Conservation (phyloP, 352 stramenopile genomes). For the Phytopythium mirpurense region DNA sequence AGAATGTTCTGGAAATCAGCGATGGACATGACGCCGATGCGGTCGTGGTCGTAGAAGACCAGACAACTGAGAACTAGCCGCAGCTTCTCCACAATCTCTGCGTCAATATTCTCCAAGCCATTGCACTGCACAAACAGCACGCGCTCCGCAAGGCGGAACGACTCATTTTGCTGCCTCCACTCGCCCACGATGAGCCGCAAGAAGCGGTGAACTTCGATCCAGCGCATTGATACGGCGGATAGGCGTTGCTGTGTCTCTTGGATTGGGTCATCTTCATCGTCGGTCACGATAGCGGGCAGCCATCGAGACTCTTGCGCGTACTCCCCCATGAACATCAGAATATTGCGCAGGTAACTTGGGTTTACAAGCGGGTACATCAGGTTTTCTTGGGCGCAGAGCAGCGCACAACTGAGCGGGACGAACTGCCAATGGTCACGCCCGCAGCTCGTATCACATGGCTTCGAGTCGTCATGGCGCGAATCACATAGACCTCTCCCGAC, state of each 20-base stretch:
- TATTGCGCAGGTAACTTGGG: conserved; percentile 49
- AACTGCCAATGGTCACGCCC: conserved; percentile 52
- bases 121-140: conserved; percentile 30
- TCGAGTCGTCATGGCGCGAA: not conserved
- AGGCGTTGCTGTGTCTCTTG: not conserved
- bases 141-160: conserved; percentile 45
- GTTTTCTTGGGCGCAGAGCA: conserved; percentile 66
- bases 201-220: conserved; percentile 68
- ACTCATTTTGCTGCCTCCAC: conserved; percentile 59
- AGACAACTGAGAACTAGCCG: conserved; percentile 65
- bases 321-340: conserved; percentile 43
- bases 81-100: conserved; percentile 41
- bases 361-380: conserved; percentile 66
- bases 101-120: conserved; percentile 12
- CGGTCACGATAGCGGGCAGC: conserved; percentile 2
- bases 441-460: conserved; percentile 3
- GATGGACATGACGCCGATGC: conserved; percentile 34
- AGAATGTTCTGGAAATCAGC: conserved; percentile 53
- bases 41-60: conserved; percentile 67
- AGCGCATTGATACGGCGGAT: conserved; percentile 9
- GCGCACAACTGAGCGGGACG: conserved; percentile 36
- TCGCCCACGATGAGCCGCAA: conserved; percentile 59
- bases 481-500: not conserved
- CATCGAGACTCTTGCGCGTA: conserved; percentile 37
- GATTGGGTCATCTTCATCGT: not conserved